These are phyloP conservation scores for Astragalus glycyphyllos DNA, from an alignment of 306 rosid species.

Conservation along the genomic window DNA sequence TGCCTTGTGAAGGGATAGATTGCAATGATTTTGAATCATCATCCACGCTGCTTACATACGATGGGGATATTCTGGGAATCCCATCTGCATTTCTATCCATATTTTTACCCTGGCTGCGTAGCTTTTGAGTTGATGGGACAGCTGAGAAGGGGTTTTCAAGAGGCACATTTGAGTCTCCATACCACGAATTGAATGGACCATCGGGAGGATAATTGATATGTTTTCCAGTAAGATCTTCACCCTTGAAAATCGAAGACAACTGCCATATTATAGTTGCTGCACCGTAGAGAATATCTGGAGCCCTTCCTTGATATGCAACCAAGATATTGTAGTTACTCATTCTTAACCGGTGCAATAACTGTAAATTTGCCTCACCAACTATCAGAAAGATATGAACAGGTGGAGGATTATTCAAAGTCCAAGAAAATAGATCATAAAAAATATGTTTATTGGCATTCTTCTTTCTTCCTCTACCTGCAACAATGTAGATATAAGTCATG, in stretches of 20 bases:
- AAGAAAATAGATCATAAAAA: no score
- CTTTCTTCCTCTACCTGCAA: conserved; percentile 71
- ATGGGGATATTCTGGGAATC: no score
- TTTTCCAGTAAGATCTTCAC: conserved; percentile 54
- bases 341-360: conserved; percentile 55
- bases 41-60: conserved; percentile 32
- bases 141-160: conserved; percentile 65
- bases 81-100: conserved; percentile 4
- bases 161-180: conserved; percentile 66
- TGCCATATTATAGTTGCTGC: conserved; percentile 96
- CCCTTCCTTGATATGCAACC: conserved; percentile 45
- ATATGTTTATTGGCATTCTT: conserved; percentile 85
- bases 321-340: no score
- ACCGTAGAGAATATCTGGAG: conserved; percentile 70
- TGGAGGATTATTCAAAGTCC: conserved; percentile 69
- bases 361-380: conserved; percentile 59
- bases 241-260: conserved; percentile 55
- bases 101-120: conserved; percentile 41
- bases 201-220: conserved; percentile 84
- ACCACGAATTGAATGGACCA: conserved; percentile 79
- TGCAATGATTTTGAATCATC: conserved; percentile 39
- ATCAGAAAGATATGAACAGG: conserved; percentile 92
- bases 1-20: conserved; percentile 37
- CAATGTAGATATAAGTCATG: not conserved
- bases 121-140: conserved; percentile 33